Base-by-base conservation (phyloP, 2,329 filamentous ascomycete species). In the Trichoderma sp. region DNA sequence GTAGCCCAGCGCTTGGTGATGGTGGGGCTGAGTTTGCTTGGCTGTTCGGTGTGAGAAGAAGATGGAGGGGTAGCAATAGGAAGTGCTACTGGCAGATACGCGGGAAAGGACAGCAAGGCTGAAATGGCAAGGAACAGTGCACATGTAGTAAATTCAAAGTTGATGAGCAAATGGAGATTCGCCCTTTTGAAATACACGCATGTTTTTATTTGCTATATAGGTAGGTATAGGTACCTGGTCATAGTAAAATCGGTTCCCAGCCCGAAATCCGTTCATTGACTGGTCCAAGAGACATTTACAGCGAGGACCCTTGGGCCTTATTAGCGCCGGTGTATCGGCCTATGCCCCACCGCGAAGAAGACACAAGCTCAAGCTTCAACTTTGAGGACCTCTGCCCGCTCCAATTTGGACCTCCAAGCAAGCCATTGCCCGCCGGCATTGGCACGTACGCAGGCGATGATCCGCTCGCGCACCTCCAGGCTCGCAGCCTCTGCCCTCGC, bases 401-500 rank as follows among this genome's bases (percentile, higher is more conserved):
- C 10, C 31, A 29, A n/a, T 58, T 47, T 43, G 27, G 35, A 27
- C 49, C 21, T 37, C 57, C 1, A 53, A 31, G n/a, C 56, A 49
- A n/a, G 33, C 40, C 53, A 58, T 66, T 66, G 65, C 61, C 29
- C 59, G n/a, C 47, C 13, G 47, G 47, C 37, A 69, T 69, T 68
- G 69, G 55, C 27, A 57, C 49, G 63, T 58, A 52, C 47, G 29
- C 24, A 55, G 61, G 68, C 62, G 69, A 81, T 80, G 79, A 76
- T 80, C 55, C 75, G 75, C 66, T 73, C 76, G 57, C 72, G 75
- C 65, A 70, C 73, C 0, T 67, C 73, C 21, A 70, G 75, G 29
- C 61, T 70, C 43, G 72, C 72, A 6, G 62, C 74, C 7, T 68
- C 70, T 43, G 63, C 68, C 27, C 59, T 76, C 5, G 27, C 72